Conservation (phyloP, 2,329 filamentous ascomycete genomes). For the Sporothrix brunneoviolacea region DNA sequence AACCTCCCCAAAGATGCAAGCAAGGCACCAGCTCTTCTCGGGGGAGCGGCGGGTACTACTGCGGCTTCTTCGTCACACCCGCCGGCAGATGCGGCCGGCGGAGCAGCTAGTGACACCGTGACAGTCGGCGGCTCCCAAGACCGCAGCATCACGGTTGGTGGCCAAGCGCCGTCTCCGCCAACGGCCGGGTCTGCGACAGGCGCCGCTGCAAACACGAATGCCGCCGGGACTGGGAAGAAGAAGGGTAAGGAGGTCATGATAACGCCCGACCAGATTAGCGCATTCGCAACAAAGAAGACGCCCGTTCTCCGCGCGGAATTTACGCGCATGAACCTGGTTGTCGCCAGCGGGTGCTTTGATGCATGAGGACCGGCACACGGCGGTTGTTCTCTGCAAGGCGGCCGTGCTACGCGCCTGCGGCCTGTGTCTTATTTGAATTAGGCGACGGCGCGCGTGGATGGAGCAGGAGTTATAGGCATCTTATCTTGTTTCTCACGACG, state of each 20-base stretch:
- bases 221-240: constrained; percentile 50
- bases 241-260: constrained; percentile 86
- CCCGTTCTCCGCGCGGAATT: constrained; percentile 91
- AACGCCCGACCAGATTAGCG: constrained; percentile 87
- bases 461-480: too few relatives aligned
- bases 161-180: constrained; percentile 41
- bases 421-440: too few relatives aligned
- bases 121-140: constrained; percentile 34
- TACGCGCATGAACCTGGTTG: constrained; percentile 88
- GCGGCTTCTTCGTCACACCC: not conserved
- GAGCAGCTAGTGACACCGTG: constrained; percentile 29
- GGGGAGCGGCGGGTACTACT: not conserved
- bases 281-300: constrained; percentile 93
- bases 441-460: too few relatives aligned
- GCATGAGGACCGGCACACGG: too few relatives aligned
- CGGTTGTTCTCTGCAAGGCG: not conserved
- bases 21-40: constrained; percentile 33
- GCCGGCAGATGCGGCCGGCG: constrained; percentile 28
- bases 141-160: constrained; percentile 34
- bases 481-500: too few relatives aligned
- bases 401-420: too few relatives aligned
- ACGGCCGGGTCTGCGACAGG: constrained; percentile 26
- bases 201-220: constrained; percentile 25
- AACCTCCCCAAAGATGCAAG: constrained; percentile 61
- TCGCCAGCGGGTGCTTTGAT: constrained; percentile 71